These are phyloP conservation scores for Taphrina flavorubra DNA, from an alignment of 1,139 yeast species.

Conservation along the genomic window DNA sequence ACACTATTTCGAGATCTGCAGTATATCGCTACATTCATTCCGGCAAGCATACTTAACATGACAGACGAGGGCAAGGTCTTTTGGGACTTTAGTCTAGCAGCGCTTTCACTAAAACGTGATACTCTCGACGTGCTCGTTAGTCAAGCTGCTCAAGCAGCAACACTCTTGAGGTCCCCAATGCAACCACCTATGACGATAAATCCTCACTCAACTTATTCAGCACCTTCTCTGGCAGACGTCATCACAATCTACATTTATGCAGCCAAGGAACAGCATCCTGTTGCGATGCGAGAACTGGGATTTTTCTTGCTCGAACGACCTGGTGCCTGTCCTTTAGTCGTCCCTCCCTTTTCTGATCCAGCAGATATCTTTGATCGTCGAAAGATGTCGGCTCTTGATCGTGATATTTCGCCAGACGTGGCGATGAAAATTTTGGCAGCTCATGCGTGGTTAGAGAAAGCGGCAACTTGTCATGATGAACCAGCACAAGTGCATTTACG, in stretches of 20 bases:
- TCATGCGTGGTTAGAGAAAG: constrained; percentile 27
- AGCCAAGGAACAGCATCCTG: constrained; percentile 24
- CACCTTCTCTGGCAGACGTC: constrained; percentile 10
- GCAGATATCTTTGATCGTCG: constrained; percentile 11
- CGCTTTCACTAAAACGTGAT: constrained; percentile 26
- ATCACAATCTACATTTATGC: constrained; percentile 17
- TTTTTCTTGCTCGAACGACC: neutral
- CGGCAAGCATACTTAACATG: constrained; percentile 35
- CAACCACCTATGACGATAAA: neutral
- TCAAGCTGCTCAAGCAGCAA: neutral
- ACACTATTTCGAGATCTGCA: constrained; percentile 39
- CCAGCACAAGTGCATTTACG: constrained; percentile 2
- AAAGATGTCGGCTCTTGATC: neutral
- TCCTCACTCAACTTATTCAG: neutral
- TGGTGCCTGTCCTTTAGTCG: neutral
- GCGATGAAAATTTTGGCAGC: constrained; percentile 5
- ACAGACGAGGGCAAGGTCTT: constrained; percentile 39
- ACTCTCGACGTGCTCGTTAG: constrained; percentile 15
- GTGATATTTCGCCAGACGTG: neutral
- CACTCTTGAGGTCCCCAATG: neutral
- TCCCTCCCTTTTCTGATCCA: constrained; percentile 33
- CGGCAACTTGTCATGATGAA: constrained; percentile 19
- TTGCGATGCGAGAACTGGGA: constrained; percentile 35
- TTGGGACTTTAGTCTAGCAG: constrained; percentile 39
- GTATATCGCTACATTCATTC: constrained; percentile 33